Percentiles rank a stretch among this genome's conserved stretches.
Evolutionary conservation across 1,139 yeast genomes (phyloP).

Genomic region (Scheffersomyces cryptocercus): DNA sequence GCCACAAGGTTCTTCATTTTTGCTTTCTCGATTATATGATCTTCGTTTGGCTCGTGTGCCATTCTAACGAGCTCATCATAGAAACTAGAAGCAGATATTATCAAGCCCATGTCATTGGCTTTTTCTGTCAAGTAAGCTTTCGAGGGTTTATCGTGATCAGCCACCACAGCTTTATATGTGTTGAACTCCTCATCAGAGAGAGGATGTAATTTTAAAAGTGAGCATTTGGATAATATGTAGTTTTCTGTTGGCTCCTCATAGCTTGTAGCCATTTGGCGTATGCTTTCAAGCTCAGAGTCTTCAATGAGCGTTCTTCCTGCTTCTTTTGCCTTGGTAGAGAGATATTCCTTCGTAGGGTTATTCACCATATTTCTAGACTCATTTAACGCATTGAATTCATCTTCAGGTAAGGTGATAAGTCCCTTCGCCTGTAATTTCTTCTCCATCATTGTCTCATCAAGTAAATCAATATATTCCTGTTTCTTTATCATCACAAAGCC

Average conservation of each 20-base stretch:
- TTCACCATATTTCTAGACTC: conserved; percentile 10
- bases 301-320: conserved; percentile 21
- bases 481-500: conserved; percentile 27
- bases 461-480: conserved; percentile 27
- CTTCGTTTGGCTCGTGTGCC: conserved; percentile 24
- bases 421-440: conserved; percentile 31
- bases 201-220: conserved; percentile 24
- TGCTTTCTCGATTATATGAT: conserved; percentile 16
- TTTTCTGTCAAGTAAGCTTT: conserved; percentile 19
- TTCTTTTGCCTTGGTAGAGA: conserved; percentile 16
- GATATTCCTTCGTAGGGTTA: conserved; percentile 18
- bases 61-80: conserved; percentile 30
- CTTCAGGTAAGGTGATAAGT: conserved; percentile 32
- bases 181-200: conserved; percentile 24
- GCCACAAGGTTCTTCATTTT: conserved; percentile 6
- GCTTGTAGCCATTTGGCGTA: conserved; percentile 14
- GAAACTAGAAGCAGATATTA: conserved; percentile 28
- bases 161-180: conserved; percentile 20
- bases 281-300: conserved; percentile 16
- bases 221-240: conserved; percentile 27
- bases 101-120: conserved; percentile 33
- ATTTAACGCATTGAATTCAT: conserved; percentile 21
- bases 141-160: conserved; percentile 32
- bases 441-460: conserved; percentile 38
- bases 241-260: conserved; percentile 28